These are phyloP conservation scores for Gliomastix tumulicola DNA, from an alignment of 2,329 filamentous ascomycete genomes.

Conservation along the genomic window DNA sequence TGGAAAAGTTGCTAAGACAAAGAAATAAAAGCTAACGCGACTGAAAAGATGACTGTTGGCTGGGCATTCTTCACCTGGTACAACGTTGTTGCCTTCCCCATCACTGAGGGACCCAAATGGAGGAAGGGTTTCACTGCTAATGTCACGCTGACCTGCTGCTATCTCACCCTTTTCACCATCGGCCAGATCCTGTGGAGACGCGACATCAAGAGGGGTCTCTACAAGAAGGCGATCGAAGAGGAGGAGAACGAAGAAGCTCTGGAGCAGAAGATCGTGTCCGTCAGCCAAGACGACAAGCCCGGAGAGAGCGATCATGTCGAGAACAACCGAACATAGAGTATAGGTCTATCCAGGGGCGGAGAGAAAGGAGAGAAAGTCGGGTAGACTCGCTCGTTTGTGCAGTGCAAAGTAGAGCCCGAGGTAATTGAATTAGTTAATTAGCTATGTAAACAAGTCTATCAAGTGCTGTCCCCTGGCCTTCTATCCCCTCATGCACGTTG, in stretches of 20 bases:
- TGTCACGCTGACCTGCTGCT: slow-evolving; percentile 10
- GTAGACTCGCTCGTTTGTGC: no score
- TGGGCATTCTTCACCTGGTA: slow-evolving; percentile 16
- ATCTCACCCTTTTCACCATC: slow-evolving; percentile 19
- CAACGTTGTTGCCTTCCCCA: slow-evolving; percentile 12
- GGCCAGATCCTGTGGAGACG: slow-evolving; percentile 15
- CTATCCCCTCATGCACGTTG: no score
- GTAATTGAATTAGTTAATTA: no score
- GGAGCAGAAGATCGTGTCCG: slow-evolving; percentile 12
- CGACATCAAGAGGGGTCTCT: slow-evolving; percentile 16
- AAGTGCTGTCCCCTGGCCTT: no score
- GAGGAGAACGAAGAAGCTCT: slow-evolving; percentile 13
- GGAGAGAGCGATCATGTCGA: no score
- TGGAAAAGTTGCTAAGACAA: neutral
- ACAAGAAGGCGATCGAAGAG: slow-evolving; percentile 12
- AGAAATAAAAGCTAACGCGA: neutral
- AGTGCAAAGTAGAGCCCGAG: no score
- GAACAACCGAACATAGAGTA: no score
- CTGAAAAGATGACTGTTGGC: slow-evolving; percentile 15
- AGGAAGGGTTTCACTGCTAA: slow-evolving; percentile 13
- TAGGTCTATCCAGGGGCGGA: no score
- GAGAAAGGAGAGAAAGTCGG: no score
- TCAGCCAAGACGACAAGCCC: no score
- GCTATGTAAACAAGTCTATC: no score
- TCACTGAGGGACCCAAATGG: slow-evolving; percentile 11